Evolutionary conservation across 768 basidiomycete genomes (phyloP), one percentile per base, ranked within the genome.

Genomic region (Strobilomyces dryophilus): DNA sequence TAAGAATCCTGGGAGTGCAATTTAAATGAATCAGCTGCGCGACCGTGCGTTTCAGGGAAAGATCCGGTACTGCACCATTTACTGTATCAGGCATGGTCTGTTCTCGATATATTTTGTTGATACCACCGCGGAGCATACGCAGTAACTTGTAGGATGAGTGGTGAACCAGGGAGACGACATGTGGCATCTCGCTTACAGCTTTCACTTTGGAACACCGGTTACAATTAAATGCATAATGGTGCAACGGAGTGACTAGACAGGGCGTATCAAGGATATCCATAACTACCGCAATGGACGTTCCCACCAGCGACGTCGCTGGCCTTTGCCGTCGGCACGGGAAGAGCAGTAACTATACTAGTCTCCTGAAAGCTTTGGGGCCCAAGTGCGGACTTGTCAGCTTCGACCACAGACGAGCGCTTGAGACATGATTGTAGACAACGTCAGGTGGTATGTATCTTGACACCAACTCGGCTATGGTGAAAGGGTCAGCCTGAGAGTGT

Each of bases 191-290:
- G 24, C 34, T 39, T 40, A 8, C n/a, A 31, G 31, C 8, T 29
- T 48, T 17, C 17, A 47, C 26, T 15, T 2, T 21, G 35, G 24
- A 45, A 29, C 34, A 32, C 39, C 47, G 51, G 57, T 21, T 24
- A 47, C 20, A 46, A 49, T 56, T 56, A 56, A 31, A 45, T 20
- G 24, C 27, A n/a, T 34, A 15, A 15, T 8, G 43, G 36, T 24
- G 47, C 50, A 40, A 39, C 31, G 31, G 21, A 47, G 18, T 50
- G 52, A 39, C 48, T 4, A 20, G 24, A 52, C 51, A 27, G 29
- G 27, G 29, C 27, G 58, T 57, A 57, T 50, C 56, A 46, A 31
- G 41, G 5, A 59, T 59, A 60, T 61, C 59, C 59, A 60, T 60
- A 55, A 20, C 59, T 52, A 60, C 59, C 29, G 29, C 29, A 29